A percentile compares a stretch with the other conserved stretches of the same genome.
Evolutionary conservation across 176 grass and related monocot genomes (phyloP).

Genomic region (Areca catechu): DNA sequence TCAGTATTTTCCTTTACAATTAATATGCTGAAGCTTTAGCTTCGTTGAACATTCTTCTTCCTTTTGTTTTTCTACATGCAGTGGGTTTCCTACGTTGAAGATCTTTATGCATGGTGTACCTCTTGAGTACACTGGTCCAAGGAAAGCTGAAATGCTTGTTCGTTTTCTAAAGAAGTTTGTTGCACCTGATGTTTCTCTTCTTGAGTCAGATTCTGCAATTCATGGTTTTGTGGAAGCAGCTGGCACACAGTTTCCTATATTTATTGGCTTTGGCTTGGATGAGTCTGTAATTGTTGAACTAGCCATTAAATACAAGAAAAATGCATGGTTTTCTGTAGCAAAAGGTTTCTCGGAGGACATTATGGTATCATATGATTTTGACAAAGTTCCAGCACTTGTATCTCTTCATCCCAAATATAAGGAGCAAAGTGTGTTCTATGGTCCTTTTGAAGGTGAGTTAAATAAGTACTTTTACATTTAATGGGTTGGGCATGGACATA

Average conservation of each 20-base stretch:
- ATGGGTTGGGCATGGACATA: too few species aligned
- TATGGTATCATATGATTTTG: slow-evolving; percentile 71
- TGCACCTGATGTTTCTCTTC: slow-evolving; percentile 66
- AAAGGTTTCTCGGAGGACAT: slow-evolving; percentile 87
- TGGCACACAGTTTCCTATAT: slow-evolving; percentile 76
- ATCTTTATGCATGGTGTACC: slow-evolving; percentile 81
- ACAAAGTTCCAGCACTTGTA: slow-evolving; percentile 67
- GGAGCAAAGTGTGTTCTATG: slow-evolving; percentile 84
- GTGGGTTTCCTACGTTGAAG: slow-evolving; percentile 88
- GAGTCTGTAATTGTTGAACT: slow-evolving; percentile 57
- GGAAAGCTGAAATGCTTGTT: slow-evolving; percentile 69
- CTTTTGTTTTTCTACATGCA: slow-evolving; percentile 26
- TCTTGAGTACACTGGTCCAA: slow-evolving; percentile 79
- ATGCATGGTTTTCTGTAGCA: slow-evolving; percentile 85
- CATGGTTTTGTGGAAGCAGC: slow-evolving; percentile 58
- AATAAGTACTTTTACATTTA: too few species aligned
- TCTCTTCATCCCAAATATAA: slow-evolving; percentile 69
- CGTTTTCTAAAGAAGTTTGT: slow-evolving; percentile 90
- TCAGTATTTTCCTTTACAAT: too few species aligned
- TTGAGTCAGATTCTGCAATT: slow-evolving; percentile 56
- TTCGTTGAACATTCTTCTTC: background rate
- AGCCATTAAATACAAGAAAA: slow-evolving; percentile 90
- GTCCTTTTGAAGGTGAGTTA: slow-evolving; percentile 83
- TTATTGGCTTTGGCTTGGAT: slow-evolving; percentile 84
- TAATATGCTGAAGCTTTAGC: too few species aligned